Base-by-base conservation (phyloP, 345 rosid genomes). In the Pugionium dolabratum region DNA sequence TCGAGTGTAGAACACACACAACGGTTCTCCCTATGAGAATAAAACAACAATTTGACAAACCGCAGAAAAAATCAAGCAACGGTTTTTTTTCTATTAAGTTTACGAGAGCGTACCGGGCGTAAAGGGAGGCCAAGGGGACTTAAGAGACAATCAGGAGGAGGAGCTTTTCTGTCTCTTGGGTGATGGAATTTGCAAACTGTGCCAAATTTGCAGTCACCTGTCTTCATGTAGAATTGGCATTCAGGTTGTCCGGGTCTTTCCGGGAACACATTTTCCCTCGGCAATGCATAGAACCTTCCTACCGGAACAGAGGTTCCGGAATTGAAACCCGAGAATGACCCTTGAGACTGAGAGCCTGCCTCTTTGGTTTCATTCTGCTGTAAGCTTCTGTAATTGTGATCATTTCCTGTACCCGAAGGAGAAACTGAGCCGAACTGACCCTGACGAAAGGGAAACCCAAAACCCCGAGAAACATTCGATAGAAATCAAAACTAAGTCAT, bases 91-190 rank as follows among this genome's bases (percentile, higher is more conserved):
- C 18, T 18, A 18, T 18, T 18, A 18, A 18, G 18, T 18, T 18
- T 18, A 18, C 18, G 0, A 18, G 27, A 78, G 82, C 96, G 85
- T 73, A 91, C 99, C 51, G 79, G 89, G 48, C 99, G 97, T 76
- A 95, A 72, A 41, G 99, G 99, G 63, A 95, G 95, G 75, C 97
- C 96, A 34, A 91, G 76, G 52, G 93, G 78, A 52, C 97, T 91
- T 73, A 95, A 75, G 30, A 79, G 77, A 83, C 99, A 91, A 71
- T 94, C 96, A 48, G 96, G 97, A 75, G 89, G 78, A 68, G 99
- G 81, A 83, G 28, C 95, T 57, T 81, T 66, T 67, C 97, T 83
- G 41, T 88, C 89, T 63, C 87, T 81, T 47, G 97, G 97, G 70
- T 90, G 97, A 77, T 90, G 97, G 70, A 83, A 90, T 75, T 78